Percentiles rank a stretch among this genome's conserved stretches.
Conservation (phyloP, 2,329 filamentous ascomycete species). For the Dryadomyces sulphureus region DNA sequence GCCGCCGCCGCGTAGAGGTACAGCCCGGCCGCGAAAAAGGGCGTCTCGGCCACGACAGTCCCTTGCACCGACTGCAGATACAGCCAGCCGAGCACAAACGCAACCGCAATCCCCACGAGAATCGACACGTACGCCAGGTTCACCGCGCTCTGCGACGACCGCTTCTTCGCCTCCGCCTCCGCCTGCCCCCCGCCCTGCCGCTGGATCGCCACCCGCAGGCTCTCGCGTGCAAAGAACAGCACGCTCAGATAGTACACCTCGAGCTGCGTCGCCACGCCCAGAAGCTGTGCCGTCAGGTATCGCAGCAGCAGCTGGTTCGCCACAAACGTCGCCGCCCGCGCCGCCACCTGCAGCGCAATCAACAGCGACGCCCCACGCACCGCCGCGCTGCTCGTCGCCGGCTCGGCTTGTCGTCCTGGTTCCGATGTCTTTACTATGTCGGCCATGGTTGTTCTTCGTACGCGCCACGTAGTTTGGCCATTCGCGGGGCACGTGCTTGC, state of each 20-base stretch:
- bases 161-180: constrained; percentile 4
- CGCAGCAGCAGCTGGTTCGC: constrained; percentile 87
- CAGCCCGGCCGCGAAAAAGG: constrained; percentile 44
- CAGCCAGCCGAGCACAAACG: constrained; percentile 46
- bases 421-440: too few species aligned
- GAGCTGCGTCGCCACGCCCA: constrained; percentile 78
- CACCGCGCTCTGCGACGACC: constrained; percentile 56
- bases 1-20: constrained; percentile 41
- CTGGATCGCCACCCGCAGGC: constrained; percentile 80
- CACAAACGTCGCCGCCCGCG: constrained; percentile 76
- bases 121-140: constrained; percentile 79
- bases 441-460: too few species aligned
- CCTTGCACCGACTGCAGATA: constrained; percentile 43
- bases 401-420: too few species aligned
- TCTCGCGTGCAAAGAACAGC: constrained; percentile 90
- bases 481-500: background rate
- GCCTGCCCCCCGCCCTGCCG: constrained; percentile 39
- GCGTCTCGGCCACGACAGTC: constrained; percentile 27
- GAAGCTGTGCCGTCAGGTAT: constrained; percentile 68
- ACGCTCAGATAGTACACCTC: constrained; percentile 87
- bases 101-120: constrained; percentile 49
- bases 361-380: constrained; percentile 68
- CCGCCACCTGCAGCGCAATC: constrained; percentile 74
- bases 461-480: constrained; percentile 1
- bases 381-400: constrained; percentile 1